Evolutionary conservation across 2,329 filamentous ascomycete genomes (phyloP), one percentile per base, ranked within the genome.

Genomic region (Botrytis tulipae): DNA sequence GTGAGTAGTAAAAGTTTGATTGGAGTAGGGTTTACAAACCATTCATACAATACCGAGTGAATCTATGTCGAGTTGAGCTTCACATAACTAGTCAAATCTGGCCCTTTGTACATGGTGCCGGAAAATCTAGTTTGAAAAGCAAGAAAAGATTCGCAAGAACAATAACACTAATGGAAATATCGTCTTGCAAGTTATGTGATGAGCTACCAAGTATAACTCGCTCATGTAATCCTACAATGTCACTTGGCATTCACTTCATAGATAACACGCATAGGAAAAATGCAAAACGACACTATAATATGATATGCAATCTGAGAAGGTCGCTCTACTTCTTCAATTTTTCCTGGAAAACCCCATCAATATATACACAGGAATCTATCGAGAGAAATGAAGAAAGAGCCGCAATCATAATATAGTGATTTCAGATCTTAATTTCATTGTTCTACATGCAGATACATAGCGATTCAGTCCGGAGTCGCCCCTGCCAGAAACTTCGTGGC

Each of bases 381-480:
- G 25, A 5, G 22, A 16, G 16, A 4, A 7, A 54, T 16, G 1
- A 14, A 18, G 25, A 16, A 29, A 54, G n/a, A 18, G 3, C 51
- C 5, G 51, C 3, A 1, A 54, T 1, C 7, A n/a, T 54, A n/a
- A 0, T 8, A 29, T 7, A 18, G n/a, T 4, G 5, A 16, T n/a
- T 6, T 12, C 6, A 16, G 6, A 7, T 54, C 8, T 6, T 16
- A 14, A 54, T 7, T 29, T 3, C 25, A 29, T 29, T 54, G 5
- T 3, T 54, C 5, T 54, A n/a, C 2, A 29, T 16, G 12, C 25
- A 54, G n/a, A 29, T 54, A 1, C 6, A 54, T 4, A 4, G n/a
- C n/a, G 14, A 57, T 1, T 18, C n/a, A 57, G n/a, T 57, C 3
- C 14, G 8, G 51, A 57, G 14, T 4, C n/a, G 14, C 51, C 3